phyloP scores from a whole-genome alignment of 2,329 filamentous ascomycete species.

The Colletotrichum gloeosporioides region DNA sequence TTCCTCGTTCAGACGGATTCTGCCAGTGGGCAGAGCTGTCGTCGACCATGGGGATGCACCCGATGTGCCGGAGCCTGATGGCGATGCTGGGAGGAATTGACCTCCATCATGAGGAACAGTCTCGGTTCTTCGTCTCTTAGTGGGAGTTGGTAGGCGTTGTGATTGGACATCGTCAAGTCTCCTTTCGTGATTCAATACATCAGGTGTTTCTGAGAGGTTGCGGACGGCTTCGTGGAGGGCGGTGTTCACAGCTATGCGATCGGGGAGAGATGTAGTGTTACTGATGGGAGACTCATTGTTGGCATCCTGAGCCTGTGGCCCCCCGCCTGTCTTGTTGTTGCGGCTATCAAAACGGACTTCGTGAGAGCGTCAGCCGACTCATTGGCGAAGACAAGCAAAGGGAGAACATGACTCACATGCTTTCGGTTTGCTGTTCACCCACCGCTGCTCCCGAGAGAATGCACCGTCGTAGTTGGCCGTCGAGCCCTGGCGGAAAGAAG shows the following conservation, averaged over 20 bases:
- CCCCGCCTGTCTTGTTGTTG: background rate
- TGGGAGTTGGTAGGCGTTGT: background rate
- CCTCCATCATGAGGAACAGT: background rate
- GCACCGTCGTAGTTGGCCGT: conserved; percentile 30
- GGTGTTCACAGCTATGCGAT: background rate
- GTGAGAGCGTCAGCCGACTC: background rate
- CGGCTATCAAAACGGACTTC: conserved; percentile 6
- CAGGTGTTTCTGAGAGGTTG: background rate
- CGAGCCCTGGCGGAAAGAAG: conserved; percentile 41
- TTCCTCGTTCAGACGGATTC: background rate
- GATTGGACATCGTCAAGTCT: background rate
- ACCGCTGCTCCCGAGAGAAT: conserved; percentile 35
- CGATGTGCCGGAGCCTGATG: background rate
- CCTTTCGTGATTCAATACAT: background rate
- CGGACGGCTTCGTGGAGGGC: background rate
- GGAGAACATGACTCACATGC: conserved; percentile 32
- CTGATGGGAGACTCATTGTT: background rate
- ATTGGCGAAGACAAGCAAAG: background rate
- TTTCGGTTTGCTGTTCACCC: conserved; percentile 39
- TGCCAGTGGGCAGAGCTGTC: background rate
- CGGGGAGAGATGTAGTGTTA: background rate
- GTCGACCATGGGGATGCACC: background rate
- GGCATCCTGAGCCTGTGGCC: background rate
- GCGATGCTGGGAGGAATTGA: conserved; percentile 4
- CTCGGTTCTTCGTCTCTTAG: background rate